Conservation (phyloP, 1,284 basidiomycete species). For the Moniliella sp. region DNA sequence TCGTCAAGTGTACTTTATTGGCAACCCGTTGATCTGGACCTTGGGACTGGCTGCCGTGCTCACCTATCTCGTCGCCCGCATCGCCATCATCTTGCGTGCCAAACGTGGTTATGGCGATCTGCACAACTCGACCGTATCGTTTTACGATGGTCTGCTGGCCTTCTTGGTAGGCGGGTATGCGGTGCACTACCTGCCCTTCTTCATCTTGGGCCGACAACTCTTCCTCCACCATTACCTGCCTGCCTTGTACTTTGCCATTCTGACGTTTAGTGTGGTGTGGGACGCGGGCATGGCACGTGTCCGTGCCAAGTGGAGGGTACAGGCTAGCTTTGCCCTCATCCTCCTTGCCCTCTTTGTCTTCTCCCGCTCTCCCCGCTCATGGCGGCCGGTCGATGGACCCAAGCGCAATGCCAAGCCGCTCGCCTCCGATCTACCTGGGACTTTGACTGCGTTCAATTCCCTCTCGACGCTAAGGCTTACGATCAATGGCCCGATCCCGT, state of each 20-base stretch:
- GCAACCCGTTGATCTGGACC: constrained; percentile 86
- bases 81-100: constrained; percentile 59
- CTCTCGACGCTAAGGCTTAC: too few relatives aligned
- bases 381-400: constrained; percentile 75
- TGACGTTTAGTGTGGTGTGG: constrained; percentile 57
- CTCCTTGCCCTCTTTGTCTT: constrained; percentile 58
- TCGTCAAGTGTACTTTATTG: constrained; percentile 76
- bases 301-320: constrained; percentile 52
- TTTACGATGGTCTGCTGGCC: constrained; percentile 71
- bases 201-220: constrained; percentile 78
- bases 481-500: too few relatives aligned
- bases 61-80: constrained; percentile 49
- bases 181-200: constrained; percentile 86
- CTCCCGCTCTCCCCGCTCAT: constrained; percentile 57
- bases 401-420: constrained; percentile 50
- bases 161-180: constrained; percentile 83
- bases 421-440: constrained; percentile 85
- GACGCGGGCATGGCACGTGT: constrained; percentile 62
- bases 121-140: constrained; percentile 63
- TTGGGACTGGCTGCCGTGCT: constrained; percentile 51
- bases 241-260: constrained; percentile 75
- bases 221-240: constrained; percentile 95
- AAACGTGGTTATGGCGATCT: constrained; percentile 80
- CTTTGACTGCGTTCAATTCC: constrained; percentile 53
- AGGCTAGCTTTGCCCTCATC: constrained; percentile 53